phyloP scores from a whole-genome alignment of 768 basidiomycete genomes.

The Pholiota conissans region DNA sequence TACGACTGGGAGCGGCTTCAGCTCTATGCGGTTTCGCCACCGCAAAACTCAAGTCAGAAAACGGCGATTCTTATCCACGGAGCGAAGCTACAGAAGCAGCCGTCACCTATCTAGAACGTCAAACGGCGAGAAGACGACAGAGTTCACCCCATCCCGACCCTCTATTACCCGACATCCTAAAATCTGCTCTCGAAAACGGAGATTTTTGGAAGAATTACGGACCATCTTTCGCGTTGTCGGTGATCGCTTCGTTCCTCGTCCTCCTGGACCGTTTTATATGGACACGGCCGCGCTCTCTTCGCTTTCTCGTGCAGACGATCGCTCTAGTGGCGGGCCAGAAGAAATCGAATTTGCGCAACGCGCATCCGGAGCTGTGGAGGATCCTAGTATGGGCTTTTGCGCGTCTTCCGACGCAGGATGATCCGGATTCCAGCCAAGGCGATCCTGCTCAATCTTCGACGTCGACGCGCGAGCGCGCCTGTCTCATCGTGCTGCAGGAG shows the following conservation, averaged over 20 bases:
- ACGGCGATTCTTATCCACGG: conserved; percentile 20
- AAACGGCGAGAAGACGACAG: conserved; percentile 12
- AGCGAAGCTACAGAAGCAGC: conserved; percentile 25
- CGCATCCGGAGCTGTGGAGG: conserved; percentile 40
- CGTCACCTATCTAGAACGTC: conserved; percentile 25
- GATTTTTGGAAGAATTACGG: conserved; percentile 10
- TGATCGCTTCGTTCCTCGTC: conserved; percentile 13
- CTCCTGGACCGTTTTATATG: conserved; percentile 20
- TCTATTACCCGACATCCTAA: conserved; percentile 5
- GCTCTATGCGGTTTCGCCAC: conserved; percentile 56
- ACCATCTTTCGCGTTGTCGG: conserved; percentile 13
- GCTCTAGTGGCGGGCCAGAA: conserved; percentile 6
- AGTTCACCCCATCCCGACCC: background rate
- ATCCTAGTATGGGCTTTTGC: conserved; percentile 58
- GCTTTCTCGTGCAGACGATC: conserved; percentile 13
- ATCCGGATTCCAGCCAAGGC: background rate
- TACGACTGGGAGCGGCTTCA: conserved; percentile 54
- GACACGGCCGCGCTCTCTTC: conserved; percentile 11
- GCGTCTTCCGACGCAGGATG: conserved; percentile 28
- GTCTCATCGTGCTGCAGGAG: conserved; percentile 47
- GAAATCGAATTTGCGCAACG: background rate
- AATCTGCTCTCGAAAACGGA: conserved; percentile 9
- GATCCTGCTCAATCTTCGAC: conserved; percentile 16
- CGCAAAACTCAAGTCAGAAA: conserved; percentile 31
- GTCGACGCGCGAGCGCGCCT: conserved; percentile 31